These are phyloP conservation scores for Cladosporium sp. DNA, from an alignment of 2,329 filamentous ascomycete species.

Conservation along the genomic window DNA sequence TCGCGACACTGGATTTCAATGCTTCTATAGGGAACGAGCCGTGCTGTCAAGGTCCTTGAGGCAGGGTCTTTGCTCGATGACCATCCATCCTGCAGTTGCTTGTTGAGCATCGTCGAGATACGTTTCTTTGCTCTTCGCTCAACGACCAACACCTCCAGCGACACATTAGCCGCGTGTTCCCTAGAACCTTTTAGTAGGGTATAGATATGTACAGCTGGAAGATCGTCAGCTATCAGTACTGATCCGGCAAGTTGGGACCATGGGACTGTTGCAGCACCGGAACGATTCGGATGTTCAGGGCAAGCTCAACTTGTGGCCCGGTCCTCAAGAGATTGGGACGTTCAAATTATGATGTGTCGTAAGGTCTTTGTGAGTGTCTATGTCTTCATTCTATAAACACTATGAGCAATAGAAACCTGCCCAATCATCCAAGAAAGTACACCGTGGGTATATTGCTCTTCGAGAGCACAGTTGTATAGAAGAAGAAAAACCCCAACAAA, in stretches of 20 bases:
- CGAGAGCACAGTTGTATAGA: neutral
- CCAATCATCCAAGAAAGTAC: neutral
- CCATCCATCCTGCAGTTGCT: neutral
- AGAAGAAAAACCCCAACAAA: neutral
- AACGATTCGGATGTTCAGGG: neutral
- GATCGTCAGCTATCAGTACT: neutral
- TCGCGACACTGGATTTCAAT: neutral
- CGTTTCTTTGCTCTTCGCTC: neutral
- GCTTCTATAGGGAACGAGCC: neutral
- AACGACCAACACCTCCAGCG: neutral
- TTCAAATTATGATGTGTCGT: neutral
- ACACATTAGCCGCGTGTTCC: neutral
- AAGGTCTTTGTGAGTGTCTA: neutral
- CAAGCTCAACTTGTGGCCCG: neutral
- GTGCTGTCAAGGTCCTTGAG: neutral
- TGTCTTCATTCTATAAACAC: neutral
- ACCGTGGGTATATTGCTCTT: slow-evolving; percentile 8
- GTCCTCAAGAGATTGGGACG: neutral
- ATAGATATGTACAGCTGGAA: neutral
- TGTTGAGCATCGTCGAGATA: neutral
- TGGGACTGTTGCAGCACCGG: neutral
- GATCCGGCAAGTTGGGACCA: neutral
- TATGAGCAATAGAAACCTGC: neutral
- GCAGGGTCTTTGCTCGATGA: neutral
- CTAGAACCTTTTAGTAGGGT: neutral